Percentiles rank a stretch among this genome's conserved stretches.
These are phyloP conservation scores for Chytriomyces sp. DNA, from an alignment of 192 early-diverging fungal genomes.

Conservation along the genomic window DNA sequence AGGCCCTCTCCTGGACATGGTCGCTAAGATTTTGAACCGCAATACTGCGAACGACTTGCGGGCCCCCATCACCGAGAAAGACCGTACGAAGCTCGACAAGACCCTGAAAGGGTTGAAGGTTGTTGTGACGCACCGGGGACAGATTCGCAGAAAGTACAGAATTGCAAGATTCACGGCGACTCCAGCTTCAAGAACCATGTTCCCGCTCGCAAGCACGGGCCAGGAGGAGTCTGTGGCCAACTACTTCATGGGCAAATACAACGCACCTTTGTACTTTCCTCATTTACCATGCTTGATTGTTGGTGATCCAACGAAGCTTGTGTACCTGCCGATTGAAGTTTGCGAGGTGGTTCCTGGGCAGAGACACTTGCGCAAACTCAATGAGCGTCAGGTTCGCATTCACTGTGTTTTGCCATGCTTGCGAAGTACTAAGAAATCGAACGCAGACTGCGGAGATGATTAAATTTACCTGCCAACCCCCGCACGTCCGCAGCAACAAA, in stretches of 20 bases:
- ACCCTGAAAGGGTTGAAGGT: constrained; percentile 53
- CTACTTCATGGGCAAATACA: constrained; percentile 80
- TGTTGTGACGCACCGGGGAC: constrained; percentile 57
- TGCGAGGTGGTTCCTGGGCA: constrained; percentile 83
- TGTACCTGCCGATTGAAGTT: constrained; percentile 87
- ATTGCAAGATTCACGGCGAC: constrained; percentile 68
- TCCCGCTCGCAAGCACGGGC: constrained; percentile 52
- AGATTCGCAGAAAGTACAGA: constrained; percentile 73
- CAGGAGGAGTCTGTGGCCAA: constrained; percentile 68
- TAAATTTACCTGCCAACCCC: constrained; percentile 83
- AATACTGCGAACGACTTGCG: constrained; percentile 54
- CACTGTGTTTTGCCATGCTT: background rate
- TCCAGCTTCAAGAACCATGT: constrained; percentile 73
- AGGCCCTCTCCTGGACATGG: constrained; percentile 70
- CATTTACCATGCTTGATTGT: constrained; percentile 79
- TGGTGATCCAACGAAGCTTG: constrained; percentile 59
- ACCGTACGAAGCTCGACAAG: constrained; percentile 51
- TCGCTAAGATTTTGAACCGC: constrained; percentile 64
- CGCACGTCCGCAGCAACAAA: constrained; percentile 77
- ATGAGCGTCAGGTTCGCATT: constrained; percentile 62
- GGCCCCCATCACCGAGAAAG: constrained; percentile 47
- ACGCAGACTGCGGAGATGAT: constrained; percentile 93
- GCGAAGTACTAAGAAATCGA: background rate
- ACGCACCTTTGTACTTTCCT: constrained; percentile 70
- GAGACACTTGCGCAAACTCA: constrained; percentile 78